phyloP scores from a whole-genome alignment of 176 grass and related monocot genomes.

The Saccharum spontaneum region DNA sequence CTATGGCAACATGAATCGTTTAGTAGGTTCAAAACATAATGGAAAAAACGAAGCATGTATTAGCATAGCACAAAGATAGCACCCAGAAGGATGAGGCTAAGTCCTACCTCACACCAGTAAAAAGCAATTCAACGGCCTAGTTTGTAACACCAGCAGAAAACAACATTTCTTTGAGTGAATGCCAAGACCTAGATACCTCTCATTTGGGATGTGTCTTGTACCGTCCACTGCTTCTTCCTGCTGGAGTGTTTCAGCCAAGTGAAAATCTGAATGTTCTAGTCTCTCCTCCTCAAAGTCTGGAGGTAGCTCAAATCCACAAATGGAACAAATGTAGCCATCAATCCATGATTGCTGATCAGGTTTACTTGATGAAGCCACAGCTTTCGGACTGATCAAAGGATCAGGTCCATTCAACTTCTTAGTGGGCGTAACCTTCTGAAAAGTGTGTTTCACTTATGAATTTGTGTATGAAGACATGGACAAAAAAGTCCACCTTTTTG shows the following conservation, averaged over 20 bases:
- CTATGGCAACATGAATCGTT: neutral
- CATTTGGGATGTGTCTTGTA: constrained; percentile 12
- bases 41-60: neutral
- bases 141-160: neutral
- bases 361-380: constrained; percentile 33
- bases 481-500: neutral
- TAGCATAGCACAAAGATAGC: neutral
- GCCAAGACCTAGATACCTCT: constrained; percentile 39
- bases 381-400: neutral
- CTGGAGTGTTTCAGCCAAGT: constrained; percentile 78
- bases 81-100: neutral
- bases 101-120: neutral
- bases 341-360: constrained; percentile 50
- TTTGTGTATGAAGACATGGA: neutral
- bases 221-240: constrained; percentile 53
- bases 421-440: constrained; percentile 30
- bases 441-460: neutral
- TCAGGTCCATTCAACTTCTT: constrained; percentile 15
- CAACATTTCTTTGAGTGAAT: too few species aligned
- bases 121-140: neutral
- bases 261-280: constrained; percentile 80
- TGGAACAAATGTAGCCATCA: constrained; percentile 78
- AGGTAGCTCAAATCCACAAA: constrained; percentile 81
- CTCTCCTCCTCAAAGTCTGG: constrained; percentile 77
- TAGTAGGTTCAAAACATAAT: constrained; percentile 3